Evolutionary conservation across 1,284 basidiomycete genomes (phyloP), one percentile per base, ranked within the genome.

Genomic region (Violaceomyces palustris): DNA sequence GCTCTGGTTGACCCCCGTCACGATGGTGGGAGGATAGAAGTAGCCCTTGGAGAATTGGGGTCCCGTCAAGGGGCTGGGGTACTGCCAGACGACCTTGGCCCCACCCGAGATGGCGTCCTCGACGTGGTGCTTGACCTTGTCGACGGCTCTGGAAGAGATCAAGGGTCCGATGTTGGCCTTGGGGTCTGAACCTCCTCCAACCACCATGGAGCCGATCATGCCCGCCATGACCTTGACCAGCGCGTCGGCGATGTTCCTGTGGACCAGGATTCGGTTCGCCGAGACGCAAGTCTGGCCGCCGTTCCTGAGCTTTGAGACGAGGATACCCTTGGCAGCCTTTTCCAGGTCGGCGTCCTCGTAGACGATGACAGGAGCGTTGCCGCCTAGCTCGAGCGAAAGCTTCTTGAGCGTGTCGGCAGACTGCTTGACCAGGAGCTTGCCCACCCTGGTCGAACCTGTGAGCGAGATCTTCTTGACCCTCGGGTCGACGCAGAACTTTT

Each of bases 331-430:
- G 33, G 61, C 45, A 12, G 74, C 71, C 35, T 71, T 56, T 12
- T 72, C 68, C 15, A 74, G 43, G 64, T 85, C 79, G 0, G 83
- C 83, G 59, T 86, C 84, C 48, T 86, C 77, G 50, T 82, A 85
- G 50, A 86, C 78, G 69, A 77, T 86, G 69, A 83, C 87, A 18
- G 89, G 87, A 50, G 83, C 85, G 80, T 94, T 96, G 27, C 91
- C 90, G 28, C 91, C 91, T 36, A 96, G 81, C 77, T 96, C 91
- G 63, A 94, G 82, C 4, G 88, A 89, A 39, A 93, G 85, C 82
- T 88, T 82, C 79, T 93, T 93, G 34, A 76, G 39, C 15, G 51
- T 54, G 8, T 37, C 32, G 4, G 56, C 56, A 17, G 34, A 35
- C 35, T 50, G 51, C 11, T 34, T 27, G 5, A 45, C 56, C 14